These are phyloP conservation scores for Colletotrichum falcatum DNA, from an alignment of 2,329 filamentous ascomycete genomes.

Conservation along the genomic window DNA sequence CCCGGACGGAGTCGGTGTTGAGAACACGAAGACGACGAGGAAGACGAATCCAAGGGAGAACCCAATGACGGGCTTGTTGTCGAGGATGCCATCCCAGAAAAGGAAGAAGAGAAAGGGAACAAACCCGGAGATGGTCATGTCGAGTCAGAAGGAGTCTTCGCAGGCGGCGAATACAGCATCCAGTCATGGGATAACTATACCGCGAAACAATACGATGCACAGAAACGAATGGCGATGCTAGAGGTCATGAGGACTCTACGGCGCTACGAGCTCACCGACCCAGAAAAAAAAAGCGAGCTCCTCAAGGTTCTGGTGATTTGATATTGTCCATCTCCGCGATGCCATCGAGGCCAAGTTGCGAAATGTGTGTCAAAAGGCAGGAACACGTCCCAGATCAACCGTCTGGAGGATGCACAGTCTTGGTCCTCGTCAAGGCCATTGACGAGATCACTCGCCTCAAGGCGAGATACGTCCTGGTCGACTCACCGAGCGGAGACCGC, in stretches of 20 bases:
- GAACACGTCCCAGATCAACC: too few relatives aligned
- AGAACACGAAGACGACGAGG: too few relatives aligned
- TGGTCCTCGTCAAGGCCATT: too few relatives aligned
- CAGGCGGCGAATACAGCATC: neutral
- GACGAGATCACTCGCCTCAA: too few relatives aligned
- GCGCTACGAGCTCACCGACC: constrained; percentile 1
- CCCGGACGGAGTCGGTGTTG: too few relatives aligned
- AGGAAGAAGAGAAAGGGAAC: neutral
- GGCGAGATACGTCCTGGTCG: too few relatives aligned
- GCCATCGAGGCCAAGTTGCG: too few relatives aligned
- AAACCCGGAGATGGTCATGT: neutral
- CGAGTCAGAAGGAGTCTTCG: too few relatives aligned
- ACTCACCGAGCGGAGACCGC: too few relatives aligned
- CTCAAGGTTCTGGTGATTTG: neutral
- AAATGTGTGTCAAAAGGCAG: too few relatives aligned
- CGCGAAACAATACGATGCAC: constrained; percentile 2
- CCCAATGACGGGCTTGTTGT: neutral
- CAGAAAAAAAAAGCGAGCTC: constrained; percentile 7
- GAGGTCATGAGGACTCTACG: constrained; percentile 20
- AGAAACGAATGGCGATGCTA: constrained; percentile 25
- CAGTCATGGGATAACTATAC: neutral
- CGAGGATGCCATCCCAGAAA: neutral
- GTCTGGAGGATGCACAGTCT: too few relatives aligned
- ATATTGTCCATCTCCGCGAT: neutral
- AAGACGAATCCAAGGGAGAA: neutral